Evolutionary conservation across 2,329 filamentous ascomycete species (phyloP).

Genomic region (Botryotinia globosa): DNA sequence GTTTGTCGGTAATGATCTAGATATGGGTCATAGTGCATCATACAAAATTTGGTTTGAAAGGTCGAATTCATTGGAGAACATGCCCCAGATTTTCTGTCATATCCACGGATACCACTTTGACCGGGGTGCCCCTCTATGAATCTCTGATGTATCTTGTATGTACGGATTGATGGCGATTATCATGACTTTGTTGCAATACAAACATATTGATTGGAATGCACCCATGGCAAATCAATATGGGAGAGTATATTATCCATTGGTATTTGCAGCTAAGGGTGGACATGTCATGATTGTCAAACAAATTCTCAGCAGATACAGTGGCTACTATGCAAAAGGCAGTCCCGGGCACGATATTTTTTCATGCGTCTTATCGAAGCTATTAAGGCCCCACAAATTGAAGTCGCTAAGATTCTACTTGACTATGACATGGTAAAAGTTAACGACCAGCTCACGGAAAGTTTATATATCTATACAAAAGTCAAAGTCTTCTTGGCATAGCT

Average conservation of each 20-base stretch:
- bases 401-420: not conserved
- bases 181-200: not conserved
- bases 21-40: not conserved
- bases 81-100: too few relatives aligned
- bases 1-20: rapidly evolving
- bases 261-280: not conserved
- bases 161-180: not conserved
- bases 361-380: rapidly evolving
- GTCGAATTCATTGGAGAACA: too few relatives aligned
- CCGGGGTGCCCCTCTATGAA: too few relatives aligned
- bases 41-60: not conserved
- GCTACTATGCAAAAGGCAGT: not conserved
- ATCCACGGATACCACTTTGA: too few relatives aligned
- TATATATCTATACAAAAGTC: rapidly evolving
- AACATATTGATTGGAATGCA: not conserved
- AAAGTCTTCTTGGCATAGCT: not conserved
- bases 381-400: not conserved
- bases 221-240: rapidly evolving
- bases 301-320: not conserved
- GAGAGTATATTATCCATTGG: not conserved
- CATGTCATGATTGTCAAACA: not conserved
- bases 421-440: not conserved
- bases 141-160: rapidly evolving
- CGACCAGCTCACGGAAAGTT: not conserved
- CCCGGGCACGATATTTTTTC: not conserved